Base-by-base conservation (phyloP, 306 rosid species). In the Cucumis melo region DNA sequence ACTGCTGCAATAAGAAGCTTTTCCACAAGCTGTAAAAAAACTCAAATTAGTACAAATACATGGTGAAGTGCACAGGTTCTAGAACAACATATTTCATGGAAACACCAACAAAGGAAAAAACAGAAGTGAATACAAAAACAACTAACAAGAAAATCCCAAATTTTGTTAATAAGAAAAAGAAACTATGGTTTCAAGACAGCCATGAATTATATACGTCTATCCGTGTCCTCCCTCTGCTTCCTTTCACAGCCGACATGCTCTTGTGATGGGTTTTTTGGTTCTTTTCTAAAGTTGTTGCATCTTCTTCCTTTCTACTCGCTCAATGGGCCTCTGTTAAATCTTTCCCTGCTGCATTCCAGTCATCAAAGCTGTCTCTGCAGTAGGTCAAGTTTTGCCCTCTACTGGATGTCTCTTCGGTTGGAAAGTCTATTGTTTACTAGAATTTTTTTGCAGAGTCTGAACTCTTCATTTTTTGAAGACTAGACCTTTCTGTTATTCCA, bases 1-100 rank as follows among this genome's bases (percentile, higher is more conserved):
- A 94, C 99, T 77, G 99, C 99, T 56, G 92, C 96, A 74, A 89
- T 90, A 76, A 94, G 96, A 80, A 94, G 99, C 87, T 89, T 94
- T 85, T 92, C 99, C 79, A 94, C 95, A 78, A 92, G 96, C 99
- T 94, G 92, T 84, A 87, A 54, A 79, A 60, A 78, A 79, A 10
- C 79, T 68, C 12, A 79, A 16, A 29, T 78, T 58, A 71, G 78
- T 78, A 73, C 85, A 36, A 85, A 77, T 82, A 20, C 19, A 0
- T 19, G 13, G 12, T 21, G 53, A 15, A 21, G 46, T 10, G 77
- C 36, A 38, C 24, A 61, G 46, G 67, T 32, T 32, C 20, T 14
- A 44, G n/a, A 24, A 74, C 20, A 20, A 44, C 36, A 44, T 41
- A 21, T 65, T 64, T 39, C 2, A 66, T 4, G 4, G 53, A 20